Percentiles rank a stretch among this genome's conserved stretches.
Evolutionary conservation across 352 stramenopile genomes (phyloP).

Genomic region (Pythium graminicola): DNA sequence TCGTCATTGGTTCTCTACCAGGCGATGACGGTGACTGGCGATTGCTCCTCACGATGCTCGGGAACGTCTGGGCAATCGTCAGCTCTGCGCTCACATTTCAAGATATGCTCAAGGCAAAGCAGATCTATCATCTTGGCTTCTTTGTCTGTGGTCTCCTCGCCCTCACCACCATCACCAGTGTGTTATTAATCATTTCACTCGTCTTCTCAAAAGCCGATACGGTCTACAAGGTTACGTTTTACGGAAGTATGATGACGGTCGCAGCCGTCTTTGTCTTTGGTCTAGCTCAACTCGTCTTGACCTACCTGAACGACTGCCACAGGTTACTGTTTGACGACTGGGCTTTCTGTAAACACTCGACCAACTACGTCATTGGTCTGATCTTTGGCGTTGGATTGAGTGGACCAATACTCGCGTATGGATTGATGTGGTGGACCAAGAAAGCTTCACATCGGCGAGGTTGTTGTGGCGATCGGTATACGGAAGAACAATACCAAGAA

Average conservation of each 20-base stretch:
- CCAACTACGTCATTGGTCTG: background rate
- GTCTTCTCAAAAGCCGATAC: background rate
- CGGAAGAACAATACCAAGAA: background rate
- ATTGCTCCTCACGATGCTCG: background rate
- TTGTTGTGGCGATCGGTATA: background rate
- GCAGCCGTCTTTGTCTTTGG: background rate
- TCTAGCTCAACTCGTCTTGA: background rate
- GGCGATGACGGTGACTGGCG: background rate
- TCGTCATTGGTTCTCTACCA: background rate
- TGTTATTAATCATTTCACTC: background rate
- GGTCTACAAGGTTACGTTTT: background rate
- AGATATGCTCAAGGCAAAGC: background rate
- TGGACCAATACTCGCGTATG: background rate
- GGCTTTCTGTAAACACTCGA: background rate
- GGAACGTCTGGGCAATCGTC: conserved; percentile 1
- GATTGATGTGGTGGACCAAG: background rate
- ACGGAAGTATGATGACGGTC: background rate
- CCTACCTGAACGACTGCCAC: background rate
- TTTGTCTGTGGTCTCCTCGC: background rate
- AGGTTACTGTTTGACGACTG: background rate
- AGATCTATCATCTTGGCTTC: background rate
- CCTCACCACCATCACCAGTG: background rate
- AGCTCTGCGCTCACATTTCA: conserved; percentile 1
- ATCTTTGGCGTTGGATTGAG: background rate
- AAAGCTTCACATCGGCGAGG: background rate